Evolutionary conservation across 164 flowering plant genomes (phyloP).

Genomic region (Piper betle): DNA sequence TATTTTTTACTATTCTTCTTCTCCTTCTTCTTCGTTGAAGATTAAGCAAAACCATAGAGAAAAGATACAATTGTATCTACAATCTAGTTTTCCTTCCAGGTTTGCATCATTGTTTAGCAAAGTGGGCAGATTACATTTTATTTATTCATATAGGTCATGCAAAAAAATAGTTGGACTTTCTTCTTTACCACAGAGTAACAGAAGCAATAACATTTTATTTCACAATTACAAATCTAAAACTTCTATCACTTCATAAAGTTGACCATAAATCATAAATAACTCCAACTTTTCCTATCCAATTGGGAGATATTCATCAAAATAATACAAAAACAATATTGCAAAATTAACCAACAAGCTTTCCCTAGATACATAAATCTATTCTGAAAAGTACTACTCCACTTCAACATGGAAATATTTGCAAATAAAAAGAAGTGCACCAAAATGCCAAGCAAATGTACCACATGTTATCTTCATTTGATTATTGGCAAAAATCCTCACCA

Average conservation of each 20-base stretch:
- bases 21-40: not conserved
- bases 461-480: conserved; percentile 79
- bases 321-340: too few relatives aligned
- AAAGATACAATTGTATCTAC: too few relatives aligned
- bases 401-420: not conserved
- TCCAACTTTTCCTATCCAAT: too few relatives aligned
- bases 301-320: not conserved
- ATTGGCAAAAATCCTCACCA: conserved; percentile 78
- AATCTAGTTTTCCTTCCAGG: too few relatives aligned
- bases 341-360: not conserved
- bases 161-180: too few relatives aligned
- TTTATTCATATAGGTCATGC: too few relatives aligned
- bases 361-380: not conserved
- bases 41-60: not conserved
- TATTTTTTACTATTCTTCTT: not conserved
- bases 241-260: not conserved
- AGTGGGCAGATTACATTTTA: too few relatives aligned
- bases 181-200: too few relatives aligned
- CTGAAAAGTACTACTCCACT: not conserved
- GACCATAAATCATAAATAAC: too few relatives aligned
- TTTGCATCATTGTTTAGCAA: too few relatives aligned
- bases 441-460: conserved; percentile 35
- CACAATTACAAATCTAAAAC: not conserved
- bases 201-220: not conserved
- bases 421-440: conserved; percentile 6